Evolutionary conservation across 345 rosid species (phyloP).

Genomic region (Draba incana): DNA sequence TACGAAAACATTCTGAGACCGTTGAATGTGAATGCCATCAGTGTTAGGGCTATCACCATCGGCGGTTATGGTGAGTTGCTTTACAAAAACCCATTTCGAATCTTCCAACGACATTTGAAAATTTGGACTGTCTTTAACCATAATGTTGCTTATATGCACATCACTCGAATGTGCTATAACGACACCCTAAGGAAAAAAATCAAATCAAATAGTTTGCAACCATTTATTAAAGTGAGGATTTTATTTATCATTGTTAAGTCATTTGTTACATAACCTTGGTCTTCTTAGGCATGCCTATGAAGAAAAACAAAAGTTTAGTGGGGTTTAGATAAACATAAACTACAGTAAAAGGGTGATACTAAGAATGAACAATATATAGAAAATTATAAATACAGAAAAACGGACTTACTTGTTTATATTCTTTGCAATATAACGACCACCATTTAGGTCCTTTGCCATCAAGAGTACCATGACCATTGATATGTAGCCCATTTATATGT

Average conservation of each 20-base stretch:
- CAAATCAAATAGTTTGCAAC: background rate
- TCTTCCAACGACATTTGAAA: constrained; percentile 49
- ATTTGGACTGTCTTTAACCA: constrained; percentile 51
- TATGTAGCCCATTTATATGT: constrained; percentile 41
- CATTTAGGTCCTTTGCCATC: constrained; percentile 53
- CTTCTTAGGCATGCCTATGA: constrained; percentile 45
- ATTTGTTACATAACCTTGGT: constrained; percentile 46
- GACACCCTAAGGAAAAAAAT: constrained; percentile 39
- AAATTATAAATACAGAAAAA: background rate
- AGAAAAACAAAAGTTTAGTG: background rate
- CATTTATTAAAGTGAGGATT: background rate
- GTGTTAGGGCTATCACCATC: constrained; percentile 58
- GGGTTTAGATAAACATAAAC: constrained; percentile 14
- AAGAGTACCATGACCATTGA: constrained; percentile 52
- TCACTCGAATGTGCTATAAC: constrained; percentile 42
- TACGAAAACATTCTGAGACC: constrained; percentile 35
- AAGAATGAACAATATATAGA: background rate
- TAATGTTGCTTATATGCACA: constrained; percentile 42
- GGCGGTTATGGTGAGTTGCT: constrained; percentile 45
- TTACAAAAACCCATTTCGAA: constrained; percentile 30
- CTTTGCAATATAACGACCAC: constrained; percentile 49
- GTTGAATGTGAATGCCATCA: constrained; percentile 61
- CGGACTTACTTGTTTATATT: constrained; percentile 34
- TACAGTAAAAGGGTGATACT: background rate
- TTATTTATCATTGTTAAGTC: background rate